Evolutionary conservation across 2,329 filamentous ascomycete genomes (phyloP).

Genomic region (Alternaria postmessia): DNA sequence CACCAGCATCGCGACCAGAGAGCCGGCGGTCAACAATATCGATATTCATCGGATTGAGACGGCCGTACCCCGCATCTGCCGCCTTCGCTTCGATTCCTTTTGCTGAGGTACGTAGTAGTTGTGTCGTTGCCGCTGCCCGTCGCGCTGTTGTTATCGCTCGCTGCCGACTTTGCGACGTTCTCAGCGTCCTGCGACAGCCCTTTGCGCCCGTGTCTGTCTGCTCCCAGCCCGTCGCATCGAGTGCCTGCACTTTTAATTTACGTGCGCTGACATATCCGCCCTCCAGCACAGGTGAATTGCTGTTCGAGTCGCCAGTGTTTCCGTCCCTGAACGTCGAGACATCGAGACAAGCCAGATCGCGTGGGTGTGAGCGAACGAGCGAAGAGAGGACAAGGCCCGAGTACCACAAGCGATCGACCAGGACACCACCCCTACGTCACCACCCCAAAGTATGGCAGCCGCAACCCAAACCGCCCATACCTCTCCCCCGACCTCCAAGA

Average conservation of each 20-base stretch:
- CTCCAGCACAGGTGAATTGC: constrained; percentile 15
- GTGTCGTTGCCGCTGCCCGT: constrained; percentile 22
- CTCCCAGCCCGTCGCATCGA: constrained; percentile 27
- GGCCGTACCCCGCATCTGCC: constrained; percentile 40
- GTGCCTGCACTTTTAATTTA: constrained; percentile 11
- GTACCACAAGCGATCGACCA: constrained; percentile 42
- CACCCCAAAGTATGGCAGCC: constrained; percentile 46
- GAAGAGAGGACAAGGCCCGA: constrained; percentile 33
- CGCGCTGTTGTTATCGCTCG: constrained; percentile 23
- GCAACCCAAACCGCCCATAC: constrained; percentile 45
- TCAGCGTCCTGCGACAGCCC: constrained; percentile 29
- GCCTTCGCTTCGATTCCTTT: constrained; percentile 21
- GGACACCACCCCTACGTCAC: constrained; percentile 46
- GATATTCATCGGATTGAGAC: constrained; percentile 22
- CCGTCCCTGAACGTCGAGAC: constrained; percentile 17
- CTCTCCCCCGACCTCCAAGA: constrained; percentile 48
- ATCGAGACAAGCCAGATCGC: constrained; percentile 27
- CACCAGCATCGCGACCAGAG: constrained; percentile 27
- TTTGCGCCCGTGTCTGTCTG: constrained; percentile 16
- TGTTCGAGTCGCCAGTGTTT: constrained; percentile 13
- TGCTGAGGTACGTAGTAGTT: constrained; percentile 43
- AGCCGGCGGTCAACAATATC: constrained; percentile 27
- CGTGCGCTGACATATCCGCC: constrained; percentile 22
- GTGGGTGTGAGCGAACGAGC: constrained; percentile 28
- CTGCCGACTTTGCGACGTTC: constrained; percentile 33